Percentiles rank a stretch among this genome's conserved stretches.
These are phyloP conservation scores for Sugiyamaella valdiviana DNA, from an alignment of 805 yeast species.

Conservation along the genomic window DNA sequence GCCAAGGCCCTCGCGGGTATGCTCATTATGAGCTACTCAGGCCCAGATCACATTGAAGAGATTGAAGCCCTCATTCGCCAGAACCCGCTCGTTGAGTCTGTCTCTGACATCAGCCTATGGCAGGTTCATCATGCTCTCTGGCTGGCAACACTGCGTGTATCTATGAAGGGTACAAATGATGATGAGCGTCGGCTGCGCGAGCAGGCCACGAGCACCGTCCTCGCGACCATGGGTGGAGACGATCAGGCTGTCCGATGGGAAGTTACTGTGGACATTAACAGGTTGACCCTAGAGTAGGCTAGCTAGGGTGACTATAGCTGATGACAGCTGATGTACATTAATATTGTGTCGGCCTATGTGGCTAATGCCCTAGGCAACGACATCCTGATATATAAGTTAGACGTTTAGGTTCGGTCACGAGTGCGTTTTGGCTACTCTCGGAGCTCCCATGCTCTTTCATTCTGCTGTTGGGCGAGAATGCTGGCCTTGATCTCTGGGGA, in stretches of 20 bases:
- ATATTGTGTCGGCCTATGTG: too few species aligned
- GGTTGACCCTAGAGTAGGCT: conserved; percentile 18
- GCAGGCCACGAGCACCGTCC: conserved; percentile 25
- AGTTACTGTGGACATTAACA: conserved; percentile 32
- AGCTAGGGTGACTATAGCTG: background rate
- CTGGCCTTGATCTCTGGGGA: conserved; percentile 45
- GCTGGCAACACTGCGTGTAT: conserved; percentile 34
- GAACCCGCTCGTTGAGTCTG: conserved; percentile 27
- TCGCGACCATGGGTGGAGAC: conserved; percentile 22
- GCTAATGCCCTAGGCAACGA: too few species aligned
- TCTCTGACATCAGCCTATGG: conserved; percentile 34
- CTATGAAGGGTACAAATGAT: conserved; percentile 29
- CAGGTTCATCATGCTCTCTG: conserved; percentile 40
- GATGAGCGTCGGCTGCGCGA: conserved; percentile 32
- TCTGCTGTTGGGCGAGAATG: conserved; percentile 20
- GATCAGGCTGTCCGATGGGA: conserved; percentile 27
- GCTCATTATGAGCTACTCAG: conserved; percentile 39
- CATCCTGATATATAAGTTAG: background rate
- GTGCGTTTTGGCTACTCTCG: background rate
- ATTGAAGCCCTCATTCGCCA: conserved; percentile 23
- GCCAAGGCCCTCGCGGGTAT: conserved; percentile 38
- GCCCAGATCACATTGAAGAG: conserved; percentile 30
- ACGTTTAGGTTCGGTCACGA: background rate
- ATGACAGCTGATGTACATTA: background rate
- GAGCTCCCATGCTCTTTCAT: conserved; percentile 18